A percentile compares a stretch with the other conserved stretches of the same genome.
Evolutionary conservation across 805 yeast genomes (phyloP).

Genomic region (Phaffomyces antillensis): DNA sequence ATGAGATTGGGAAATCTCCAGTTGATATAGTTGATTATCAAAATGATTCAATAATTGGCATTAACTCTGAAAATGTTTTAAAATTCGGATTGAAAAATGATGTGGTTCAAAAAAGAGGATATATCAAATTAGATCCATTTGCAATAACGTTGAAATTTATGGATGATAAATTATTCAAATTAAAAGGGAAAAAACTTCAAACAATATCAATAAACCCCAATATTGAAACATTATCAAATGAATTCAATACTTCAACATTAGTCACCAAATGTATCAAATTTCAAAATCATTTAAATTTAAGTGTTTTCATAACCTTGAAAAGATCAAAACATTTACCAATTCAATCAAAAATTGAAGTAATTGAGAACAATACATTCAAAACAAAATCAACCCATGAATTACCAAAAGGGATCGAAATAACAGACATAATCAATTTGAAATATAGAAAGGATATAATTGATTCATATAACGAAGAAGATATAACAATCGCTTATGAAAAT

Average conservation of each 20-base stretch:
- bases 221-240: constrained; percentile 4
- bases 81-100: constrained; percentile 2
- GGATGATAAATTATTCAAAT: background rate
- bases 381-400: constrained; percentile 13
- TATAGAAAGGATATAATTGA: constrained; percentile 17
- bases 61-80: constrained; percentile 15
- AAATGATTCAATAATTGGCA: constrained; percentile 7
- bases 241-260: constrained; percentile 6
- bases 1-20: constrained; percentile 19
- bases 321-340: background rate
- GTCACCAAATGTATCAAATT: constrained; percentile 16
- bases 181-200: background rate
- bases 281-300: constrained; percentile 17
- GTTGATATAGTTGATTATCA: constrained; percentile 13
- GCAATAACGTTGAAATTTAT: background rate
- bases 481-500: constrained; percentile 26
- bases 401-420: constrained; percentile 18
- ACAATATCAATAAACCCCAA: background rate
- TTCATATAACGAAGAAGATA: constrained; percentile 18
- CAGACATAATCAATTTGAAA: constrained; percentile 19
- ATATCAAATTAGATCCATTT: constrained; percentile 9
- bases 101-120: constrained; percentile 13
- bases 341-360: constrained; percentile 17
- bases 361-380: constrained; percentile 22
- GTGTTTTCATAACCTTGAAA: constrained; percentile 14